Base-by-base conservation (phyloP, 2,329 filamentous ascomycete species). In the Lachnellula cervina region DNA sequence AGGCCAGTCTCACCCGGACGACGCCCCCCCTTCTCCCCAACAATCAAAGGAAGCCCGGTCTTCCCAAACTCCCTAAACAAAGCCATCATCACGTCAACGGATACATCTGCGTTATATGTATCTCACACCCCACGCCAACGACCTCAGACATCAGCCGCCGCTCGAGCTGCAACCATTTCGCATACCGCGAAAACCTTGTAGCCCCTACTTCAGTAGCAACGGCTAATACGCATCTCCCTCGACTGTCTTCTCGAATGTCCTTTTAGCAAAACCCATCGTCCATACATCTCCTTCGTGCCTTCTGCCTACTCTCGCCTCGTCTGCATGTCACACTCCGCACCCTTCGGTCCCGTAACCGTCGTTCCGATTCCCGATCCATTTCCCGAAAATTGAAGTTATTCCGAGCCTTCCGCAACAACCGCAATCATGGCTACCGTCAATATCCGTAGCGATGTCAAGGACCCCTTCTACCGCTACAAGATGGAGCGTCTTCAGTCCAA, bases 401-500 rank as follows among this genome's bases (percentile, higher is more conserved):
- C 50, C 52, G 55, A 54, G 14, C 38, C 40, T 52, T 34, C 58
- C 28, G 19, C 42, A 44, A 23, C 55, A 57, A 59, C 76, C 77
- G 78, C 78, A 84, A 91, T 69, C 77, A 97, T 97, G 94, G 87
- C 90, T 83, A 92, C 90, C 79, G 82, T 99, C 84, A 99, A 99
- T 79, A 92, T 97, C 77, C 92, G 92, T 77, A 90, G 90, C 77
- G 93, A 97, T 88, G 88, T 96, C 80, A 88, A 87, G 81, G 94
- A 99, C 79, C 88, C 88, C 78, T 99, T 97, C 86, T 99, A 99
- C 80, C 94, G 94, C 76, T 99, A 99, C 87, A 99, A 99, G 86
- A 99, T 99, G 94, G 94, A 97, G 80, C 88, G 86, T 69, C 80
- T 99, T 73, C 90, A 96, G 81, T 96, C 94, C 75, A 99, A 99